Percentiles rank a stretch among this genome's conserved stretches.
Conservation (phyloP, 2,329 filamentous ascomycete species). For the Knoxdaviesia proteae region DNA sequence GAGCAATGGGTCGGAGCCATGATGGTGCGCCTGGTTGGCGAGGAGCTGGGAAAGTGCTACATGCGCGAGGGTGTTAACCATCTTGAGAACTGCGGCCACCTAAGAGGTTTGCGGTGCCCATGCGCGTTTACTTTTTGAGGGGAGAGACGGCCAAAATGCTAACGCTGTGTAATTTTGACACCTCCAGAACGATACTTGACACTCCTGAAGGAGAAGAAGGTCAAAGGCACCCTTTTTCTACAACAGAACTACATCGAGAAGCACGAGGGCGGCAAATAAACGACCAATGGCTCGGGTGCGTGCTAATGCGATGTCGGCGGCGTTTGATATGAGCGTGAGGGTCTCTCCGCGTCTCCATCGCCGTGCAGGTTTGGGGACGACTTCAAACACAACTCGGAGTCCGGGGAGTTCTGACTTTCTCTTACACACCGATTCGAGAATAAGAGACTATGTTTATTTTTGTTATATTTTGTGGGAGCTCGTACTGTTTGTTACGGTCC, state of each 20-base stretch:
- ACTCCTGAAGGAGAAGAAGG: conserved; percentile 53
- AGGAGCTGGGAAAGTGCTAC: conserved; percentile 76
- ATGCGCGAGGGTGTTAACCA: conserved; percentile 70
- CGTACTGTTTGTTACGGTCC: too few relatives aligned
- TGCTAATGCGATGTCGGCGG: too few relatives aligned
- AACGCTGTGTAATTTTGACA: conserved; percentile 1
- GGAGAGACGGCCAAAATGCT: conserved; percentile 1
- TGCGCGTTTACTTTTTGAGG: not conserved
- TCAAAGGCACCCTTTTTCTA: conserved; percentile 60
- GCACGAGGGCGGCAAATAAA: conserved; percentile 14
- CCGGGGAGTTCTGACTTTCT: too few relatives aligned
- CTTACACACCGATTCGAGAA: too few relatives aligned
- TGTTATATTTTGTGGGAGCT: too few relatives aligned
- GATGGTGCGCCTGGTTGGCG: conserved; percentile 66
- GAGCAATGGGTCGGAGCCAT: conserved; percentile 82
- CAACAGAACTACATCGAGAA: conserved; percentile 56
- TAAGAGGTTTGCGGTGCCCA: conserved; percentile 45
- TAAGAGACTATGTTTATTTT: too few relatives aligned
- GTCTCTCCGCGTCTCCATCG: too few relatives aligned
- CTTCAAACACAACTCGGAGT: too few relatives aligned
- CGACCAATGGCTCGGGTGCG: too few relatives aligned
- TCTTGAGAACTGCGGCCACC: conserved; percentile 63
- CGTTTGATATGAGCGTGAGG: too few relatives aligned
- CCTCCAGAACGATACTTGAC: conserved; percentile 54
- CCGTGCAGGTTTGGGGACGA: too few relatives aligned